Evolutionary conservation across 2,329 filamentous ascomycete species (phyloP), one percentile per base, ranked within the genome.

Genomic region (Seiridium cupressi): DNA sequence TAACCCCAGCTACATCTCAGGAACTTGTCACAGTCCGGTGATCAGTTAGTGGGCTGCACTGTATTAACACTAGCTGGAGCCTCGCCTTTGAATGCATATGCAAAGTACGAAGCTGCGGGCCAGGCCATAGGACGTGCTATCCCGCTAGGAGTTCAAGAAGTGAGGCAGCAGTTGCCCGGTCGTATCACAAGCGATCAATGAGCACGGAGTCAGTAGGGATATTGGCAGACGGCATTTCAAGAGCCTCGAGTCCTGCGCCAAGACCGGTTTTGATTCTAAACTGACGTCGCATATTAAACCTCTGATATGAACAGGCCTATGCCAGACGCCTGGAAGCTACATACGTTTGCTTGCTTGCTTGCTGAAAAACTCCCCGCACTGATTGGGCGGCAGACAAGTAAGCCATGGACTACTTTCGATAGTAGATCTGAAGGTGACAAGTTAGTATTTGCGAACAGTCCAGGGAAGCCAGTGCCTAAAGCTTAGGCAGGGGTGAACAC

Each of bases 381-480:
- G 7, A 38, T 13, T 32, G 36, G 13, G 36, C 31, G 18, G 26
- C 36, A 35, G 42, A 57, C n/a, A 35, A 49, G 32, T 11, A 42
- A 42, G 44, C 10, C n/a, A 36, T 58, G 9, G 44, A 31, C 44
- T 40, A 77, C 62, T 77, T 77, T 59, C 75, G 70, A 64, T 77
- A 77, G 55, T 75, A 77, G 53, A 77, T 77, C 74, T 77, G 63
- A 55, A 38, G 38, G 44, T n/a, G 49, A 55, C 49, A 46, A 44
- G 63, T 73, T 49, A 73, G 67, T 56, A 44, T 32, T 40, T 7
- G 13, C 51, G 40, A 26, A 26, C 18, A 26, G 18, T 26, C 18
- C 18, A 26, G 18, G 18, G 18, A 26, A 26, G 18, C 18, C 31
- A 35, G 26, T 57, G 44, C 31, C n/a, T 26, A 57, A 32, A 44